Conservation (phyloP, 345 rosid genomes). For the Bruguiera gymnorhiza region DNA sequence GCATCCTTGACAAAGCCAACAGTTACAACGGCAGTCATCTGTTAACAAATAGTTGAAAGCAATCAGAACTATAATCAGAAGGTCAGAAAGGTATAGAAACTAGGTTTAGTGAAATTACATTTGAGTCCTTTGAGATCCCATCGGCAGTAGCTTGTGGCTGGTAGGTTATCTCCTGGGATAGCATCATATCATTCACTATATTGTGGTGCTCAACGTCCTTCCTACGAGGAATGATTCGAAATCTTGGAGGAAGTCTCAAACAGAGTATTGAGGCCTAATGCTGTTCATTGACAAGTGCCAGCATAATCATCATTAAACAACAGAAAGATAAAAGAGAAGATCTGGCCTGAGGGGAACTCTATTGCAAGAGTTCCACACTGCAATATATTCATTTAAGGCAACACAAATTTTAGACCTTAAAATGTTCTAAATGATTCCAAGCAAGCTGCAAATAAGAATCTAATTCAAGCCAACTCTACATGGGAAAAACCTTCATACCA, state of each 20-base stretch:
- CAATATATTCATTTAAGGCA: no score
- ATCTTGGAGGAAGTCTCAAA: slow-evolving; percentile 52
- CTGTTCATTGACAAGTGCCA: slow-evolving; percentile 22
- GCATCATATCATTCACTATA: slow-evolving; percentile 61
- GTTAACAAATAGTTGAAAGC: neutral
- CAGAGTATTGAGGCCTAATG: slow-evolving; percentile 82
- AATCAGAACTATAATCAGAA: neutral
- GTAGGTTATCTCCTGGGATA: slow-evolving; percentile 35
- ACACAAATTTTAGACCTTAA: no score
- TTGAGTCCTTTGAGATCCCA: slow-evolving; percentile 20
- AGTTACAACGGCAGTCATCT: slow-evolving; percentile 52
- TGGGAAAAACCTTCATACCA: no score
- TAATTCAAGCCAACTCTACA: no score
- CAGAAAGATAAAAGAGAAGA: neutral
- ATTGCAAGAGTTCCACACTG: no score
- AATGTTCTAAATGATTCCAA: no score
- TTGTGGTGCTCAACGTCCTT: slow-evolving; percentile 56
- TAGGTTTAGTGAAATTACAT: slow-evolving; percentile 27
- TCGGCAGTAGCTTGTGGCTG: slow-evolving; percentile 41
- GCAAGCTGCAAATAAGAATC: no score
- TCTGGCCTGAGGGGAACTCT: neutral
- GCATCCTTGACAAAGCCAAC: slow-evolving; percentile 92
- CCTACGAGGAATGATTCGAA: slow-evolving; percentile 56
- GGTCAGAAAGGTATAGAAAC: neutral
- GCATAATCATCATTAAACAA: neutral